These are phyloP conservation scores for Suhomyces yuchorum DNA, from an alignment of 1,139 yeast species.

Conservation along the genomic window DNA sequence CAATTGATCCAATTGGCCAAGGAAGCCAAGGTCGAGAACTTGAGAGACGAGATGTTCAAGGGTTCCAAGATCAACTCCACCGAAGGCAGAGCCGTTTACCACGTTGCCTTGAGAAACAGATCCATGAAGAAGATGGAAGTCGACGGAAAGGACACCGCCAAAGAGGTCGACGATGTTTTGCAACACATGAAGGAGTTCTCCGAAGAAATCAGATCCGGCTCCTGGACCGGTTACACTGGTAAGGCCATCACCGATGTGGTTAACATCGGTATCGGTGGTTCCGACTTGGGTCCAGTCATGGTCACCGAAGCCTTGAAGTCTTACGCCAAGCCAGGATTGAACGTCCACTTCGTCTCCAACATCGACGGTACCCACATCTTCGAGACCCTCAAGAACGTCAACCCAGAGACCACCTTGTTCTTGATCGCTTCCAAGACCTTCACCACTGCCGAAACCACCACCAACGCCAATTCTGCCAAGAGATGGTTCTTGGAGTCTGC, in stretches of 20 bases:
- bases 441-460: slow-evolving; percentile 97
- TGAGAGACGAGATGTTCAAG: slow-evolving; percentile 87
- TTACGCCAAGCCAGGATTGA: slow-evolving; percentile 73
- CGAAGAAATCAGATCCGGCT: slow-evolving; percentile 84
- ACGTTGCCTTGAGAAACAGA: slow-evolving; percentile 94
- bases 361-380: slow-evolving; percentile 98
- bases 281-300: slow-evolving; percentile 99
- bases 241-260: slow-evolving; percentile 90
- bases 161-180: slow-evolving; percentile 87
- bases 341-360: slow-evolving; percentile 93
- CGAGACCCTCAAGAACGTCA: slow-evolving; percentile 74
- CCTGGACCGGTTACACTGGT: slow-evolving; percentile 97
- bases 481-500: slow-evolving; percentile 84
- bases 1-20: slow-evolving; percentile 77
- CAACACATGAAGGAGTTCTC: slow-evolving; percentile 96
- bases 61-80: slow-evolving; percentile 95
- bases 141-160: slow-evolving; percentile 85
- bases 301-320: slow-evolving; percentile 96
- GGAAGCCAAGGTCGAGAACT: slow-evolving; percentile 83
- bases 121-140: slow-evolving; percentile 79
- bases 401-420: slow-evolving; percentile 92
- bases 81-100: slow-evolving; percentile 95
- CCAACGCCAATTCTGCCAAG: slow-evolving; percentile 95
- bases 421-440: slow-evolving; percentile 96
- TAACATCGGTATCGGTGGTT: slow-evolving; percentile 98